Evolutionary conservation across 805 yeast species (phyloP).

Genomic region (Wickerhamiella hasegawae): DNA sequence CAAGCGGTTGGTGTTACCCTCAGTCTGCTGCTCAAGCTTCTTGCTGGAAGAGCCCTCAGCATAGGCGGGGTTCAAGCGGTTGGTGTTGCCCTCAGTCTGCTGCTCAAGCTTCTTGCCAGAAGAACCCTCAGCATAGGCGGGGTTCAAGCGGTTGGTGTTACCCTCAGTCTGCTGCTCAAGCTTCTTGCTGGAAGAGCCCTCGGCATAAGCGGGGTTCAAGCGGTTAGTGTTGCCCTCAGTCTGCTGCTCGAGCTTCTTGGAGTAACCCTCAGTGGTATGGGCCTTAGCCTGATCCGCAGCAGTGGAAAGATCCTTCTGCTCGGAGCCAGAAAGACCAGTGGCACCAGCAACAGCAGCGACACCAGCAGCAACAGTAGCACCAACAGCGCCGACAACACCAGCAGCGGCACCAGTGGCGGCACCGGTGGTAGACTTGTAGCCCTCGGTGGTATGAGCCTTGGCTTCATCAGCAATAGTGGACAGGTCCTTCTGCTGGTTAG

Average conservation of each 20-base stretch:
- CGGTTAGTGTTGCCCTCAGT: too few relatives aligned
- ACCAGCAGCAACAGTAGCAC: neutral
- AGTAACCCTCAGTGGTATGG: slow-evolving; percentile 2
- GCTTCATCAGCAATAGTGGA: slow-evolving; percentile 1
- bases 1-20: too few relatives aligned
- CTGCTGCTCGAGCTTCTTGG: neutral
- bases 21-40: neutral
- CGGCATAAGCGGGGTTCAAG: too few relatives aligned
- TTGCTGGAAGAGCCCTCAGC: neutral
- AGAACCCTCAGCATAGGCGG: too few relatives aligned
- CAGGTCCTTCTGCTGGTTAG: neutral
- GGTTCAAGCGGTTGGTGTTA: neutral
- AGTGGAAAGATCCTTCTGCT: slow-evolving; percentile 1
- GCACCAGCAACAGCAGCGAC: slow-evolving; percentile 1
- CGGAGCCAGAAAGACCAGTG: too few relatives aligned
- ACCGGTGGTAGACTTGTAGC: neutral
- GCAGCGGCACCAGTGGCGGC: neutral
- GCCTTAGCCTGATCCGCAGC: slow-evolving; percentile 1
- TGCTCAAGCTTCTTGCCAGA: too few relatives aligned
- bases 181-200: too few relatives aligned
- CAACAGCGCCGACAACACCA: slow-evolving; percentile 1
- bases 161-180: neutral
- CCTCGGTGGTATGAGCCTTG: neutral
- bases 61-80: neutral
- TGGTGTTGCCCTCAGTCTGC: slow-evolving; percentile 1